Conservation (phyloP, 495 filamentous ascomycete genomes). For the Apiosordaria backusii region DNA sequence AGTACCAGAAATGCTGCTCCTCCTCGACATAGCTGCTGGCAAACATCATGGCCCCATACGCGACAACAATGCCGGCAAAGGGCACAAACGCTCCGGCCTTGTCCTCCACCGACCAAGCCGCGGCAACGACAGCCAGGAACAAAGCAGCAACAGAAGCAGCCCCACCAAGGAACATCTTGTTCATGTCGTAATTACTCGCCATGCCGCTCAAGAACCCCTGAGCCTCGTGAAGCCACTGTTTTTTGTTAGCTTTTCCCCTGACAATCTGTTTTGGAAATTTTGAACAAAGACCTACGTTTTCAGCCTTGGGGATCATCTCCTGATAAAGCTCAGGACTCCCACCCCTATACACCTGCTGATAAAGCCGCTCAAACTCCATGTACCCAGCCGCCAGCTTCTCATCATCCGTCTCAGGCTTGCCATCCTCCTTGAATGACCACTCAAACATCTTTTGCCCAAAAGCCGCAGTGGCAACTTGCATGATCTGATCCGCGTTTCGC, state of each 20-base stretch:
- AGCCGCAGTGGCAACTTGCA: conserved; percentile 65
- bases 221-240: conserved; percentile 61
- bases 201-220: conserved; percentile 78
- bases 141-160: conserved; percentile 26
- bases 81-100: conserved; percentile 21
- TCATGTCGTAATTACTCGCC: conserved; percentile 84
- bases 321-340: neutral
- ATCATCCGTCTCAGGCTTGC: conserved; percentile 42
- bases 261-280: neutral
- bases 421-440: conserved; percentile 11
- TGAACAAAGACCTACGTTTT: neutral
- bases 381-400: conserved; percentile 66
- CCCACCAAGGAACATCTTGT: conserved; percentile 37
- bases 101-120: conserved; percentile 12
- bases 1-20: conserved; percentile 98
- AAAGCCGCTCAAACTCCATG: conserved; percentile 34
- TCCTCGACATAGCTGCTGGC: conserved; percentile 97
- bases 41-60: conserved; percentile 89
- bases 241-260: conserved; percentile 23
- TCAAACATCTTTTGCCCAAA: conserved; percentile 59
- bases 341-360: neutral
- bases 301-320: neutral
- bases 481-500: conserved; percentile 75
- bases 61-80: conserved; percentile 41
- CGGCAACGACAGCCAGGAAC: conserved; percentile 21